Base-by-base conservation (phyloP, 1,284 basidiomycete species). In the Malassezia furfur region DNA sequence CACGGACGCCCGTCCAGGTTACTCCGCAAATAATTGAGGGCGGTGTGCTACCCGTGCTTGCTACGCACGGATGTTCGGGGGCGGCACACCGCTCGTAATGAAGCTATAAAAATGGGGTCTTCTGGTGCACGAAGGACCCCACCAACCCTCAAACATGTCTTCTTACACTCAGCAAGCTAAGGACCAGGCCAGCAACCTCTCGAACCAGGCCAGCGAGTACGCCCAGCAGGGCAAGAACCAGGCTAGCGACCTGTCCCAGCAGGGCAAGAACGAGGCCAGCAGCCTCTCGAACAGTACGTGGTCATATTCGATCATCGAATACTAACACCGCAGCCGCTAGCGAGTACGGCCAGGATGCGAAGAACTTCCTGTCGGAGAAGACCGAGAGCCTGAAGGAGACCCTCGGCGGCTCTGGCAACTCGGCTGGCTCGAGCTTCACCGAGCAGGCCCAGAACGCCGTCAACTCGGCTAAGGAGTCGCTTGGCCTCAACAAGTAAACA, bases 381-480 rank as follows among this genome's bases (percentile, higher is more conserved):
- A 7, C 25, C 7, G 25, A 28, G 25, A 7, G 25, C 25, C 4
- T 28, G 25, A 28, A 28, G 25, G 32, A 34, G 32, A 7, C 9
- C 6, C 32, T 34, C 32, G 11, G 11, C 32, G 32, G 32, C 32
- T 11, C 11, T 14, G n/a, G 21, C 30, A 43, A 43, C 40, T 43
- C 40, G 40, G 21, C 11, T n/a, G 43, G n/a, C 36, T 43, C 14
- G 30, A 54, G 43, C 36, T 4, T 41, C n/a, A 22, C 35, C 21
- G 36, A 28, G 10, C 32, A 52, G 38, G 63, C 57, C 14, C 48
- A 48, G 37, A 3, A 63, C 48, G 32, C 53, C 48, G 40, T 54
- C 10, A 41, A 53, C 48, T 52, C 38, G 36, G 48, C 48, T 41
- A 54, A 47, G 44, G 45, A 48, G 28, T 32, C 41, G 12, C 38